These are phyloP conservation scores for Zygosaccharomyces sapae DNA, from an alignment of 1,139 yeast genomes.

Conservation along the genomic window DNA sequence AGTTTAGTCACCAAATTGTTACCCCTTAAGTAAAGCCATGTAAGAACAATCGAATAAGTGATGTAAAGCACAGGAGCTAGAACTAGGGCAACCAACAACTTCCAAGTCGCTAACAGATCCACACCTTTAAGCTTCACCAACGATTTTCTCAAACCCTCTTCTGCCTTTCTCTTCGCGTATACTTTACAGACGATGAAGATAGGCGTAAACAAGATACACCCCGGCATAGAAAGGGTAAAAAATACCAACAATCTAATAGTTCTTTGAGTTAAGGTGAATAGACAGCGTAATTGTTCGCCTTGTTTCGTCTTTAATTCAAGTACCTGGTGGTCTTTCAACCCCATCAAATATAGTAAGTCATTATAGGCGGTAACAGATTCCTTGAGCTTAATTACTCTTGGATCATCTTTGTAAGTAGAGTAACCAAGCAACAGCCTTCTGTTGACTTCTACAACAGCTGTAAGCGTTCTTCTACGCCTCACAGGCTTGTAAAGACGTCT, in stretches of 20 bases:
- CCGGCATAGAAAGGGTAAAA: conserved; percentile 55
- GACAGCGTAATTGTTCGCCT: conserved; percentile 26
- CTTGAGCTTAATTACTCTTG: conserved; percentile 50
- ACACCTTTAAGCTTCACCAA: conserved; percentile 66
- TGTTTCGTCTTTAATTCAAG: conserved; percentile 46
- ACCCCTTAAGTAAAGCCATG: conserved; percentile 40
- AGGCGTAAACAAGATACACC: conserved; percentile 62
- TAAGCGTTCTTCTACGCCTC: conserved; percentile 52
- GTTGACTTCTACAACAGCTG: conserved; percentile 68
- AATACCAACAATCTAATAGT: conserved; percentile 30
- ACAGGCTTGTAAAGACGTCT: conserved; percentile 57
- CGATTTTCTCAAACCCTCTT: conserved; percentile 59
- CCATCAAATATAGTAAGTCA: conserved; percentile 48
- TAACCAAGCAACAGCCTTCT: conserved; percentile 65
- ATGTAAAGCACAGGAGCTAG: conserved; percentile 66
- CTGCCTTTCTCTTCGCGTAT: conserved; percentile 56
- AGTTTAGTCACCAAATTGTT: conserved; percentile 39
- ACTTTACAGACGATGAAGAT: conserved; percentile 55
- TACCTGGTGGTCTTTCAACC: conserved; percentile 69
- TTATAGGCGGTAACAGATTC: conserved; percentile 53
- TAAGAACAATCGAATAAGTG: conserved; percentile 56
- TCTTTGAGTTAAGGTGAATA: conserved; percentile 39
- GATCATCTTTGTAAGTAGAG: conserved; percentile 54
- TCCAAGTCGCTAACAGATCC: conserved; percentile 77
- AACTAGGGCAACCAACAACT: conserved; percentile 61